Conservation (phyloP, 2,329 filamentous ascomycete genomes). For the Colletotrichum graminicola region DNA sequence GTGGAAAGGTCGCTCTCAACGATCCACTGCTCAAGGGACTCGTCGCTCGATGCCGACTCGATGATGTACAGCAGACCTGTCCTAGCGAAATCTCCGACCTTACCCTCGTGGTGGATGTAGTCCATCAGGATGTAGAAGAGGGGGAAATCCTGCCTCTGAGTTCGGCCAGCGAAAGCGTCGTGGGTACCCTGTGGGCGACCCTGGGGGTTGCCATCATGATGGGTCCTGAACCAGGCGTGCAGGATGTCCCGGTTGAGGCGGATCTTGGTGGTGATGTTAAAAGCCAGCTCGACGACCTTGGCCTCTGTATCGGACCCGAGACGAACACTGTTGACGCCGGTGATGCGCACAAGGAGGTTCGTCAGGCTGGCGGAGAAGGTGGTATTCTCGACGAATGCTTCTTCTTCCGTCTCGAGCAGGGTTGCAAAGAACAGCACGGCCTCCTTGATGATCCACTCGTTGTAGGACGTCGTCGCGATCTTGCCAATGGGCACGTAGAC, state of each 20-base stretch:
- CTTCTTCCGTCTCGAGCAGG: slow-evolving; percentile 95
- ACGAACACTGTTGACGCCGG: slow-evolving; percentile 78
- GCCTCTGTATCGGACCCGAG: slow-evolving; percentile 85
- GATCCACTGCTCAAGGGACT: slow-evolving; percentile 91
- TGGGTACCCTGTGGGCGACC: slow-evolving; percentile 69
- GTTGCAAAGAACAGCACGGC: slow-evolving; percentile 90
- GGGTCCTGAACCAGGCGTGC: slow-evolving; percentile 88
- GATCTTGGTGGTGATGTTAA: slow-evolving; percentile 97
- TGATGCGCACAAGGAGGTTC: slow-evolving; percentile 84
- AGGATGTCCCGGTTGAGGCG: slow-evolving; percentile 88
- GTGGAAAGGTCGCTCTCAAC: slow-evolving; percentile 97
- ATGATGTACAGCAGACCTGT: slow-evolving; percentile 96
- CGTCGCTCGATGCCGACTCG: slow-evolving; percentile 87
- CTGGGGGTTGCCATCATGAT: slow-evolving; percentile 51
- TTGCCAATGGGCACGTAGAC: slow-evolving; percentile 92
- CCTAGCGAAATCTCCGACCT: slow-evolving; percentile 94
- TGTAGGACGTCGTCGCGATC: slow-evolving; percentile 86
- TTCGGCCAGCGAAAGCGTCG: slow-evolving; percentile 85
- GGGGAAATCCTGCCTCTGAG: slow-evolving; percentile 92
- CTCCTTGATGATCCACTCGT: slow-evolving; percentile 87
- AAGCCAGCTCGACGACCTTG: slow-evolving; percentile 90
- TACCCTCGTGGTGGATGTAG: slow-evolving; percentile 95
- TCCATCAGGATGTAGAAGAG: slow-evolving; percentile 96
- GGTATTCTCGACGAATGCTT: slow-evolving; percentile 89
- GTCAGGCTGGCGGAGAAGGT: slow-evolving; percentile 90